These are phyloP conservation scores for Mucor ambiguus DNA, from an alignment of 371 early-diverging fungal species.

Conservation along the genomic window DNA sequence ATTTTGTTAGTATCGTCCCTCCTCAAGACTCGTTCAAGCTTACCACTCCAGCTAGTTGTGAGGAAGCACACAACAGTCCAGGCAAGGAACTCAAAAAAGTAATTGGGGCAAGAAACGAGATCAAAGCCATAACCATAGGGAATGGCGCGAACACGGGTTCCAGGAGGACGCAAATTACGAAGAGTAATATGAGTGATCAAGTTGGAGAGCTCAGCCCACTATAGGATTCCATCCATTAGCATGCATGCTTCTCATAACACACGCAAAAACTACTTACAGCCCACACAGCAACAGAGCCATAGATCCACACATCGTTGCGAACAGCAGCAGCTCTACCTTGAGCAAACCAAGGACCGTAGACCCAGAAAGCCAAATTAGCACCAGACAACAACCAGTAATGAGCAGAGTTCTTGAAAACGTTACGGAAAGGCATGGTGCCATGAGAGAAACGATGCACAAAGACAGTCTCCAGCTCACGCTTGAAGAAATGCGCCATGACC, in stretches of 20 bases:
- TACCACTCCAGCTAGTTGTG: constrained; percentile 78
- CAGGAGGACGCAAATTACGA: constrained; percentile 91
- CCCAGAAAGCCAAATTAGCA: constrained; percentile 81
- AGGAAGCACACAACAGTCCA: constrained; percentile 82
- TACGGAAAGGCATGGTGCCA: constrained; percentile 93
- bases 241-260: background rate
- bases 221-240: background rate
- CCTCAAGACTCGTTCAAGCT: constrained; percentile 9
- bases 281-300: constrained; percentile 65
- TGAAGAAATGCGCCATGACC: constrained; percentile 86
- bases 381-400: constrained; percentile 96
- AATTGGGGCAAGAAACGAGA: constrained; percentile 92
- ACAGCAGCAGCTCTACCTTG: constrained; percentile 53
- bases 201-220: constrained; percentile 88
- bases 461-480: constrained; percentile 92
- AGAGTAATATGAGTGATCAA: constrained; percentile 83
- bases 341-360: constrained; percentile 77
- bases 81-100: constrained; percentile 87
- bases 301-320: constrained; percentile 59
- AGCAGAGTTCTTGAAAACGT: constrained; percentile 93
- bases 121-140: constrained; percentile 95
- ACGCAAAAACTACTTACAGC: constrained; percentile 50
- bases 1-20: background rate
- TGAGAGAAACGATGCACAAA: constrained; percentile 95
- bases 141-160: constrained; percentile 85